Conservation (phyloP, 805 yeast species). For the Myxozyma kluyveri region DNA sequence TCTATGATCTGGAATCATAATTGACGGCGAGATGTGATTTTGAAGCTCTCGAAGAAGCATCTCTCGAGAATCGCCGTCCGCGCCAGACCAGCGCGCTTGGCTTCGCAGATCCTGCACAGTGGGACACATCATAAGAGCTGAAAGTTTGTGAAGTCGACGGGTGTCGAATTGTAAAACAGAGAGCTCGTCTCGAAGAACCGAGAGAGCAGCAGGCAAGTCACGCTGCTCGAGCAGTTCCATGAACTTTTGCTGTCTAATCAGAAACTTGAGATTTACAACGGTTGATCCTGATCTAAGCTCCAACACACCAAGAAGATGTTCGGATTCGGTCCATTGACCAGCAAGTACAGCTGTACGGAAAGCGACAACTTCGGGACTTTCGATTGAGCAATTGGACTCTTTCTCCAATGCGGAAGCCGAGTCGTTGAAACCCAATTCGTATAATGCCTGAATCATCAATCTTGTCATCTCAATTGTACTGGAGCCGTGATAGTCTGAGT, state of each 20-base stretch:
- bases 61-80: conserved; percentile 42
- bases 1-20: conserved; percentile 53
- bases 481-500: conserved; percentile 33
- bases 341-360: conserved; percentile 42
- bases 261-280: conserved; percentile 35
- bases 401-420: conserved; percentile 43
- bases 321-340: conserved; percentile 48
- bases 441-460: conserved; percentile 50
- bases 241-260: conserved; percentile 44
- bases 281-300: conserved; percentile 33
- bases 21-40: conserved; percentile 49
- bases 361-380: conserved; percentile 44
- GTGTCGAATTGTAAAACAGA: conserved; percentile 35
- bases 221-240: conserved; percentile 44
- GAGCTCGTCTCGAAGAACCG: conserved; percentile 42
- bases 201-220: conserved; percentile 40
- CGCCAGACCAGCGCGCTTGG: conserved; percentile 39
- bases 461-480: conserved; percentile 45
- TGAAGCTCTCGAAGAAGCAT: conserved; percentile 46
- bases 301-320: conserved; percentile 34
- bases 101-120: conserved; percentile 36
- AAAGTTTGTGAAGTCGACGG: conserved; percentile 34
- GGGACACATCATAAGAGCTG: conserved; percentile 35
- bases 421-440: conserved; percentile 48
- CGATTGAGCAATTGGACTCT: conserved; percentile 41